Conservation (phyloP, 768 basidiomycete species). For the Artomyces pyxidatus region DNA sequence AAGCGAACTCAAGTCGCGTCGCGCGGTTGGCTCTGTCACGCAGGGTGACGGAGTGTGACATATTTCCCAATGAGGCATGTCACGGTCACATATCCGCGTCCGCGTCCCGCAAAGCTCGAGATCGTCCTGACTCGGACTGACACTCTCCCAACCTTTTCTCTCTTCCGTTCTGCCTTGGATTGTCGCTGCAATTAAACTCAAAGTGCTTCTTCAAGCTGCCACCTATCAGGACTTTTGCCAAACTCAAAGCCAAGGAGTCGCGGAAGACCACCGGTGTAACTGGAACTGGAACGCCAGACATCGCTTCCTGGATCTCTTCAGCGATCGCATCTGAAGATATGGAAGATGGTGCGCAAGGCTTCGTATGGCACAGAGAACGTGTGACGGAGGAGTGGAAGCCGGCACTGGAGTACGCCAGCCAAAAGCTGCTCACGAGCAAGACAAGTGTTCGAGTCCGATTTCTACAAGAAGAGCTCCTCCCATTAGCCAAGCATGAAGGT, state of each 20-base stretch:
- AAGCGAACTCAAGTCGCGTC: too few species aligned
- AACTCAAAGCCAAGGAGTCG: conserved; percentile 41
- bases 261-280: conserved; percentile 5
- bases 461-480: conserved; percentile 51
- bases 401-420: conserved; percentile 47
- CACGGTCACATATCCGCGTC: too few species aligned
- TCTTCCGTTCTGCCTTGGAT: neutral
- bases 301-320: conserved; percentile 58
- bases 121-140: too few species aligned
- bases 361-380: conserved; percentile 45
- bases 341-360: conserved; percentile 22
- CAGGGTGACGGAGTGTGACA: too few species aligned
- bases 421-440: conserved; percentile 39
- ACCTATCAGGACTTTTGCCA: conserved; percentile 31
- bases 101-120: too few species aligned
- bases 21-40: too few species aligned
- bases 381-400: conserved; percentile 47
- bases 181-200: neutral
- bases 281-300: conserved; percentile 41
- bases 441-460: conserved; percentile 51
- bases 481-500: conserved; percentile 53
- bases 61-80: too few species aligned
- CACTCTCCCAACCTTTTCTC: too few species aligned
- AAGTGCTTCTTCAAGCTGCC: conserved; percentile 32
- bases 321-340: conserved; percentile 21